Evolutionary conservation across 1,284 basidiomycete genomes (phyloP).

Genomic region (Malassezia caprae): DNA sequence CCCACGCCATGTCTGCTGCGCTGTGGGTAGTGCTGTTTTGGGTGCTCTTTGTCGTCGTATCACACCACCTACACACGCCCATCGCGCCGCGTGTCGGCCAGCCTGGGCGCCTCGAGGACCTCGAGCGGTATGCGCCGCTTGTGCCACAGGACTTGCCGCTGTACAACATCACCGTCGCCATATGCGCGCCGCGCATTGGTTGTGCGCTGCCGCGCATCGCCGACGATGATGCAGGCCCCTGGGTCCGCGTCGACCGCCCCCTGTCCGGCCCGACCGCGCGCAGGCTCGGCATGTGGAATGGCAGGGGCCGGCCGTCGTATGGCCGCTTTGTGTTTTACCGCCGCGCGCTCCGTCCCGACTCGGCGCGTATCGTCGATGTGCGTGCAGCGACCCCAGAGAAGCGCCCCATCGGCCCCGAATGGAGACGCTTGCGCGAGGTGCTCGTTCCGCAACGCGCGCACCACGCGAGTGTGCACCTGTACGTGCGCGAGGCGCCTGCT

Average conservation of each 20-base stretch:
- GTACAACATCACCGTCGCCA: constrained; percentile 1
- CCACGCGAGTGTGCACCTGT: neutral
- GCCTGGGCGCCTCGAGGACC: neutral
- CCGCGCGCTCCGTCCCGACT: constrained; percentile 19
- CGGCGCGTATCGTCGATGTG: constrained; percentile 29
- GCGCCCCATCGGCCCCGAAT: constrained; percentile 18
- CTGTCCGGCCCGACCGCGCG: constrained; percentile 58
- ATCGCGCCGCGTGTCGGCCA: neutral
- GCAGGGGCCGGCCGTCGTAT: constrained; percentile 3
- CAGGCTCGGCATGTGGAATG: neutral
- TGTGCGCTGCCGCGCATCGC: constrained; percentile 59
- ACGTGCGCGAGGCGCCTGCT: neutral
- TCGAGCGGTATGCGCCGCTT: constrained; percentile 1
- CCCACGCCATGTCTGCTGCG: neutral
- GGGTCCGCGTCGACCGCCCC: constrained; percentile 72
- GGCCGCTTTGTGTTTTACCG: constrained; percentile 37
- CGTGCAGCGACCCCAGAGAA: constrained; percentile 19
- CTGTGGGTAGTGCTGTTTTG: neutral
- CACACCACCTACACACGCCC: neutral
- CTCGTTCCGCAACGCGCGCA: constrained; percentile 16
- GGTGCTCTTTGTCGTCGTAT: neutral
- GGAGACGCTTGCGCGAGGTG: constrained; percentile 23
- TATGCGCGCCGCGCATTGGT: constrained; percentile 44
- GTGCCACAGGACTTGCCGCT: constrained; percentile 3
- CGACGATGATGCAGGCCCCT: constrained; percentile 70